phyloP scores from a whole-genome alignment of 306 rosid species.

The Vachellia collinsii region DNA sequence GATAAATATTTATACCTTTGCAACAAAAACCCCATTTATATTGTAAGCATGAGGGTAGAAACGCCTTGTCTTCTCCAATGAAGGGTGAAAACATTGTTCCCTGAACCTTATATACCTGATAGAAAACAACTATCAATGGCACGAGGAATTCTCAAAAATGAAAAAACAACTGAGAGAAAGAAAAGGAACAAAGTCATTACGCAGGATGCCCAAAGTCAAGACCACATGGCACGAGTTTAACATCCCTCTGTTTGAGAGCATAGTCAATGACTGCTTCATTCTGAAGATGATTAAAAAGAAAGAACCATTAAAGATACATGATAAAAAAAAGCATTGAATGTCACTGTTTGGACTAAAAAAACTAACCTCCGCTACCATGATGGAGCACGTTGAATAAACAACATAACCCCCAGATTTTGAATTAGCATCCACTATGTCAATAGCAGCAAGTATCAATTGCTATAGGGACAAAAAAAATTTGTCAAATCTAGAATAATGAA shows the following conservation, averaged over 20 bases:
- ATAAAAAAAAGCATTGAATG: background rate
- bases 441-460: slow-evolving; percentile 91
- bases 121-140: slow-evolving; percentile 31
- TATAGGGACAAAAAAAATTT: slow-evolving; percentile 33
- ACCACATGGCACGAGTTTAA: slow-evolving; percentile 90
- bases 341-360: slow-evolving; percentile 10
- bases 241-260: slow-evolving; percentile 85
- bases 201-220: slow-evolving; percentile 95
- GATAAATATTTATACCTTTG: slow-evolving; percentile 62
- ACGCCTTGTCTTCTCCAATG: slow-evolving; percentile 89
- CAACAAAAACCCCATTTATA: slow-evolving; percentile 97
- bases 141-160: slow-evolving; percentile 2
- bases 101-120: slow-evolving; percentile 77
- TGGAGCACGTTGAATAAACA: slow-evolving; percentile 95
- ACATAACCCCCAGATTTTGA: slow-evolving; percentile 92
- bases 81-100: slow-evolving; percentile 87
- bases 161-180: background rate
- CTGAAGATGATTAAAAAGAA: slow-evolving; percentile 42
- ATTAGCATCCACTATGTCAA: slow-evolving; percentile 93
- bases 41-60: slow-evolving; percentile 96
- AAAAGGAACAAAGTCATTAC: slow-evolving; percentile 45
- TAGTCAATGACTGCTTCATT: slow-evolving; percentile 92
- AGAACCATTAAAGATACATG: background rate
- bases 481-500: background rate
- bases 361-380: slow-evolving; percentile 94